phyloP scores from a whole-genome alignment of 2,329 filamentous ascomycete species.

The Myriosclerotinia duriaeana region DNA sequence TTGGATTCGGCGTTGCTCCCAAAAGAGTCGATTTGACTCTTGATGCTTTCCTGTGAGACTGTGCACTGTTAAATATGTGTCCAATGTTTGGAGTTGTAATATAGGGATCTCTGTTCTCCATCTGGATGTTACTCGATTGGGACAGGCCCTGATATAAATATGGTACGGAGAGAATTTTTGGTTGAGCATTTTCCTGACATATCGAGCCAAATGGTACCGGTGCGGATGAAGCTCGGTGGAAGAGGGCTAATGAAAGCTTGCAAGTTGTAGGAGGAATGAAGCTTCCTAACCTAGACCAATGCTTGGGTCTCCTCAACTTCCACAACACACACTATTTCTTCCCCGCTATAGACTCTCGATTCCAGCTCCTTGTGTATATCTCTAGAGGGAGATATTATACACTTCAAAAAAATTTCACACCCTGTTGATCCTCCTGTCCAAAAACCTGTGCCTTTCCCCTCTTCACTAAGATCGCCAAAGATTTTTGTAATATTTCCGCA shows the following conservation, averaged over 20 bases:
- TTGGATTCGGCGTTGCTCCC: neutral
- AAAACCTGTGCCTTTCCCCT: conserved; percentile 91
- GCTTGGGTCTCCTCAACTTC: neutral
- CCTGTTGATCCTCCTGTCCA: conserved; percentile 80
- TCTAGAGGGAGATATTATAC: no score
- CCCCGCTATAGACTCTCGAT: neutral
- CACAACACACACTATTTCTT: neutral
- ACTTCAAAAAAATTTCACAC: conserved; percentile 88
- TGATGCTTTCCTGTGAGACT: conserved; percentile 1
- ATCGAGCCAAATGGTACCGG: neutral
- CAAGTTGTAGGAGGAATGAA: neutral
- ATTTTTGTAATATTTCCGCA: conserved; percentile 73
- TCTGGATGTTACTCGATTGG: conserved; percentile 1
- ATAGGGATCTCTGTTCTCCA: neutral
- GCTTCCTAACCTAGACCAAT: neutral
- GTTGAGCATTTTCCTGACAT: neutral
- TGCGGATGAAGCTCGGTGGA: conserved; percentile 5
- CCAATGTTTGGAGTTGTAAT: neutral
- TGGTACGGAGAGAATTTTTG: neutral
- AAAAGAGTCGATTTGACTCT: conserved; percentile 14
- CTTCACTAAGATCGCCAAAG: conserved; percentile 80
- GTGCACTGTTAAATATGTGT: conserved; percentile 11
- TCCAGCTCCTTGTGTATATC: neutral
- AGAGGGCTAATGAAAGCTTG: neutral
- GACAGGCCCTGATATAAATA: neutral